Evolutionary conservation across 352 stramenopile genomes (phyloP).

Genomic region (Phytophthora megakarya): DNA sequence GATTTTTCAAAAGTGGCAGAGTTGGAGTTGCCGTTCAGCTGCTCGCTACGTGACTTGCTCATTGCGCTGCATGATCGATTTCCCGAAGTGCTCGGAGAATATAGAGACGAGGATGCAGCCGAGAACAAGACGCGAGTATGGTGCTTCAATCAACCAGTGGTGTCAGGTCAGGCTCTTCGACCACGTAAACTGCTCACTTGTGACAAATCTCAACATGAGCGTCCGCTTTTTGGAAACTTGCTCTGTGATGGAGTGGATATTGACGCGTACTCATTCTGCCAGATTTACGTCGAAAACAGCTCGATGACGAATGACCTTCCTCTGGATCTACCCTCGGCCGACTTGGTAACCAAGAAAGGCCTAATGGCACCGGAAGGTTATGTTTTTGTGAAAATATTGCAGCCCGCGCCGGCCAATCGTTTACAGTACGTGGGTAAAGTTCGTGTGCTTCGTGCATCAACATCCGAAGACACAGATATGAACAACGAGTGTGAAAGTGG

Average conservation of each 20-base stretch:
- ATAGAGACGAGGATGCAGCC: conserved; percentile 31
- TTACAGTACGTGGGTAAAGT: conserved; percentile 50
- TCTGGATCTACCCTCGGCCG: conserved; percentile 31
- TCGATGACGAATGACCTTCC: conserved; percentile 34
- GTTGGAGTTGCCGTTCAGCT: conserved; percentile 73
- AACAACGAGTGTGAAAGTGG: conserved; percentile 3
- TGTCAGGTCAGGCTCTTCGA: conserved; percentile 73
- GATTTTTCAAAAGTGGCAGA: conserved; percentile 52
- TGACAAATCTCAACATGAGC: conserved; percentile 40
- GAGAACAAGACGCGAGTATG: conserved; percentile 46
- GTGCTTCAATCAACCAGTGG: conserved; percentile 81
- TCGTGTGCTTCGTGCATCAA: conserved; percentile 39
- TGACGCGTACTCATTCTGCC: conserved; percentile 82
- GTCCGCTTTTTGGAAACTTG: conserved; percentile 69
- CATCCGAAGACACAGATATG: conserved; percentile 1
- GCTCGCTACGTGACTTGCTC: conserved; percentile 61
- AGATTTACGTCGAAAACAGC: conserved; percentile 70
- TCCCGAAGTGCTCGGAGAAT: conserved; percentile 30
- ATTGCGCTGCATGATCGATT: conserved; percentile 39
- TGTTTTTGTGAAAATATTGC: conserved; percentile 61
- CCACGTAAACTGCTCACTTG: conserved; percentile 71
- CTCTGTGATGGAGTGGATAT: conserved; percentile 83
- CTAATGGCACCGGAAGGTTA: conserved; percentile 11
- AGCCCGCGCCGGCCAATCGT: conserved; percentile 18
- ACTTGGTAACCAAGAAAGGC: conserved; percentile 10